Conservation (phyloP, 192 early-diverging fungal genomes). For the Backusella circina region DNA sequence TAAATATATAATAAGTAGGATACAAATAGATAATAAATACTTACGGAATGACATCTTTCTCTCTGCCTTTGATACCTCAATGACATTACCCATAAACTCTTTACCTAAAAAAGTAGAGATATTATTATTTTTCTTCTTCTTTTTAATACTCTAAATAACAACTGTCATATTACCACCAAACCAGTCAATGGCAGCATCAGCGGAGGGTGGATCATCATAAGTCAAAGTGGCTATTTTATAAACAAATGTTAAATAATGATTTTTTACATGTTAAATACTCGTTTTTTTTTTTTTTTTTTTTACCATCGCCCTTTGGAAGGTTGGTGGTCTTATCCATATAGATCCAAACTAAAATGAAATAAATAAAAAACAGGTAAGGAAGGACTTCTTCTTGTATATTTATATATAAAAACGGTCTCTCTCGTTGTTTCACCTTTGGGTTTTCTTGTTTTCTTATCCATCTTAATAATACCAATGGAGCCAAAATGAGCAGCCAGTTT, state of each 20-base stretch:
- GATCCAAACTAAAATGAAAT: conserved; percentile 70
- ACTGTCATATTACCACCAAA: conserved; percentile 65
- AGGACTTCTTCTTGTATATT: too few relatives aligned
- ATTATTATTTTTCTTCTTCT: too few relatives aligned
- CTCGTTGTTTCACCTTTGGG: conserved; percentile 64
- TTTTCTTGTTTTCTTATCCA: conserved; percentile 54
- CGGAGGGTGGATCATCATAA: conserved; percentile 69
- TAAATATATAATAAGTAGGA: too few relatives aligned
- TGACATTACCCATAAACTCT: conserved; percentile 47
- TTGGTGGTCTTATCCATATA: conserved; percentile 63
- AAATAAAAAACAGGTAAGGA: too few relatives aligned
- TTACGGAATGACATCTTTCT: conserved; percentile 42
- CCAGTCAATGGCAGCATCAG: conserved; percentile 71
- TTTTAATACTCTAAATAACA: too few relatives aligned
- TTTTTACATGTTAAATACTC: background rate
- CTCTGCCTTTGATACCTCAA: conserved; percentile 63
- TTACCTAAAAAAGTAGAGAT: conserved; percentile 46
- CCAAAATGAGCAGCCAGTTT: conserved; percentile 62
- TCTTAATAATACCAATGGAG: conserved; percentile 69
- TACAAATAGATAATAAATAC: conserved; percentile 15
- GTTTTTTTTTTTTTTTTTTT: background rate
- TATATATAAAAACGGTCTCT: too few relatives aligned
- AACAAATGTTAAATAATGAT: background rate
- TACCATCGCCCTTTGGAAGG: conserved; percentile 70
- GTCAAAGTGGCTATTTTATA: conserved; percentile 60